Percentiles rank a stretch among this genome's conserved stretches.
These are phyloP conservation scores for Phoma sp. DNA, from an alignment of 2,329 filamentous ascomycete species.

Conservation along the genomic window DNA sequence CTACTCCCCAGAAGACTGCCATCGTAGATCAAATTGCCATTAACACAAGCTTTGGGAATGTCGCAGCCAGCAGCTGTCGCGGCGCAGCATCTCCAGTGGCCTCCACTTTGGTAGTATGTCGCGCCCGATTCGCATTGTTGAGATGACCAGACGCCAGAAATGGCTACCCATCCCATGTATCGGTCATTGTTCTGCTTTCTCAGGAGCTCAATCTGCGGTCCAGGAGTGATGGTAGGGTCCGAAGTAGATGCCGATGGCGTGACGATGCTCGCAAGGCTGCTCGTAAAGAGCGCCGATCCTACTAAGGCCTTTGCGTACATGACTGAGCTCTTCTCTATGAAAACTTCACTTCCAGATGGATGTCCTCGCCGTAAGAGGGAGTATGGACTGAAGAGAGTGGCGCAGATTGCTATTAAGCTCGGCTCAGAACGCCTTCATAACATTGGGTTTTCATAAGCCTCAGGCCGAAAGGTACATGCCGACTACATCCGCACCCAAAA, in stretches of 20 bases:
- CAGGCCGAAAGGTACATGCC: slow-evolving; percentile 7
- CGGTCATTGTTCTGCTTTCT: slow-evolving; percentile 33
- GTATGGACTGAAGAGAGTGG: not conserved
- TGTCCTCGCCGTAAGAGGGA: not conserved
- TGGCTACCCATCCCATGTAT: slow-evolving; percentile 35
- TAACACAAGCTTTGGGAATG: slow-evolving; percentile 29
- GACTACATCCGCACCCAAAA: slow-evolving; percentile 5
- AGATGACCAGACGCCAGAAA: slow-evolving; percentile 21
- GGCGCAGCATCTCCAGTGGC: slow-evolving; percentile 34
- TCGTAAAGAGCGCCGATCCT: slow-evolving; percentile 21
- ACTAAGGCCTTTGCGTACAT: slow-evolving; percentile 10
- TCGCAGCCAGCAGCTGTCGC: slow-evolving; percentile 28
- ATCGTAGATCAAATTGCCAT: slow-evolving; percentile 32
- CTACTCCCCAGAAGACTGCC: slow-evolving; percentile 2
- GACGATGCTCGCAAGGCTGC: slow-evolving; percentile 25
- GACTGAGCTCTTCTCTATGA: not conserved
- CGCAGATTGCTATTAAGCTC: not conserved
- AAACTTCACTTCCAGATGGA: not conserved
- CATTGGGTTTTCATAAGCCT: slow-evolving; percentile 7
- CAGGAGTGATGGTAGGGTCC: slow-evolving; percentile 37
- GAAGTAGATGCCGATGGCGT: slow-evolving; percentile 20
- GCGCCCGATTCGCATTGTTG: slow-evolving; percentile 27
- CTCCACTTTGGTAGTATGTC: slow-evolving; percentile 27
- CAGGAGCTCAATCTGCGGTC: slow-evolving; percentile 31
- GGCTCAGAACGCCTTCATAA: slow-evolving; percentile 15